phyloP scores from a whole-genome alignment of 2,329 filamentous ascomycete genomes.

The Albifimbria verrucaria region DNA sequence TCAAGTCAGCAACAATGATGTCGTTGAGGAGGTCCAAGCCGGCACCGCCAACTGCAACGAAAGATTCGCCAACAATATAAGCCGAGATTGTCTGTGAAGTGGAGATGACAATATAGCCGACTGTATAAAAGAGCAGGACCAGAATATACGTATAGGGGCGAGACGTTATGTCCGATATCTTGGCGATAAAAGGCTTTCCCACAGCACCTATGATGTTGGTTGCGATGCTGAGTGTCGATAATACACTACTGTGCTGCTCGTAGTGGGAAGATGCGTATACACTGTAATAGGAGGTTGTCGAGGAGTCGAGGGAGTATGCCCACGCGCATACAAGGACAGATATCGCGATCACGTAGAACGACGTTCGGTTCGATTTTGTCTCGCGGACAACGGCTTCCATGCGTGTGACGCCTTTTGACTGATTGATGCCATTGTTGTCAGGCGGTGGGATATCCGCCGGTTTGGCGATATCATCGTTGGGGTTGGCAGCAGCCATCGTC shows the following conservation, averaged over 20 bases:
- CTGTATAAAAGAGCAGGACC: slow-evolving; percentile 33
- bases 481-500: no score
- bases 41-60: slow-evolving; percentile 33
- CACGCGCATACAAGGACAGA: slow-evolving; percentile 27
- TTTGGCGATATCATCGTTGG: no score
- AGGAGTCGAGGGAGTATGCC: slow-evolving; percentile 26
- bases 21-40: slow-evolving; percentile 33
- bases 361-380: slow-evolving; percentile 17
- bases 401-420: slow-evolving; percentile 22
- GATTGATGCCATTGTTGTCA: no score
- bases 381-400: slow-evolving; percentile 27
- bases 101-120: slow-evolving; percentile 31
- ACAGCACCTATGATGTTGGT: slow-evolving; percentile 34
- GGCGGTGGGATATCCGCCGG: no score
- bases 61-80: slow-evolving; percentile 32
- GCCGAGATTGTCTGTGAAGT: slow-evolving; percentile 26
- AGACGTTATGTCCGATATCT: slow-evolving; percentile 34
- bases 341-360: slow-evolving; percentile 22
- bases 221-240: slow-evolving; percentile 24
- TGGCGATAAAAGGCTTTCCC: slow-evolving; percentile 35
- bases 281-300: slow-evolving; percentile 25
- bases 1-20: slow-evolving; percentile 33
- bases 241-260: slow-evolving; percentile 23
- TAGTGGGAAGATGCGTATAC: slow-evolving; percentile 25
- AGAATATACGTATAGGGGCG: slow-evolving; percentile 36